Conservation (phyloP, 805 yeast genomes). For the Ogataea pini region DNA sequence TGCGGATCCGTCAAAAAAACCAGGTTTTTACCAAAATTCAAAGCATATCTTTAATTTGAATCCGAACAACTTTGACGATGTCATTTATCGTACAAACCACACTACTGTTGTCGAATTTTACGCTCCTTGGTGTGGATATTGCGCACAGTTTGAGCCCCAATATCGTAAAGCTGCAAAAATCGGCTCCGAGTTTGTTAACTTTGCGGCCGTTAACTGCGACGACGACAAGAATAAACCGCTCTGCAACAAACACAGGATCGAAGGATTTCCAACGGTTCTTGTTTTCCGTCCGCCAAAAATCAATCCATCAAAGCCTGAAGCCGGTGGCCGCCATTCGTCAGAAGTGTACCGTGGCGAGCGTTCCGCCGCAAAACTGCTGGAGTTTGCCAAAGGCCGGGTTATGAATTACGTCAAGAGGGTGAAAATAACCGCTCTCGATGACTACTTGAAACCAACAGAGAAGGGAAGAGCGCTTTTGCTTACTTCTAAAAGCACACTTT, state of each 20-base stretch:
- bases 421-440: conserved; percentile 34
- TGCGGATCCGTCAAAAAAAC: not conserved
- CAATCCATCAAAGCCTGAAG: not conserved
- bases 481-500: conserved; percentile 47
- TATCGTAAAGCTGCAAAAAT: conserved; percentile 63
- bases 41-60: conserved; percentile 30
- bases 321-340: conserved; percentile 43
- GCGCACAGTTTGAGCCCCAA: conserved; percentile 68
- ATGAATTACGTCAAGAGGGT: conserved; percentile 66
- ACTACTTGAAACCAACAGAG: conserved; percentile 26
- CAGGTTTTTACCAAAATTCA: conserved; percentile 26
- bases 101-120: conserved; percentile 85
- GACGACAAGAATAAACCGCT: conserved; percentile 61
- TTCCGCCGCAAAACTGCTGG: conserved; percentile 51
- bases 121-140: conserved; percentile 99
- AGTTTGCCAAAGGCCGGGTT: conserved; percentile 55
- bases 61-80: conserved; percentile 56
- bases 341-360: conserved; percentile 68
- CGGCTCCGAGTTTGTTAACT: conserved; percentile 56
- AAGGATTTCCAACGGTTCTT: conserved; percentile 83
- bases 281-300: conserved; percentile 67
- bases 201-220: conserved; percentile 89
- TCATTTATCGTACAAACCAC: conserved; percentile 68
- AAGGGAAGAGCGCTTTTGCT: conserved; percentile 50
- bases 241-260: conserved; percentile 64